Base-by-base conservation (phyloP, 2,329 filamentous ascomycete species). In the Massarina eburnea region DNA sequence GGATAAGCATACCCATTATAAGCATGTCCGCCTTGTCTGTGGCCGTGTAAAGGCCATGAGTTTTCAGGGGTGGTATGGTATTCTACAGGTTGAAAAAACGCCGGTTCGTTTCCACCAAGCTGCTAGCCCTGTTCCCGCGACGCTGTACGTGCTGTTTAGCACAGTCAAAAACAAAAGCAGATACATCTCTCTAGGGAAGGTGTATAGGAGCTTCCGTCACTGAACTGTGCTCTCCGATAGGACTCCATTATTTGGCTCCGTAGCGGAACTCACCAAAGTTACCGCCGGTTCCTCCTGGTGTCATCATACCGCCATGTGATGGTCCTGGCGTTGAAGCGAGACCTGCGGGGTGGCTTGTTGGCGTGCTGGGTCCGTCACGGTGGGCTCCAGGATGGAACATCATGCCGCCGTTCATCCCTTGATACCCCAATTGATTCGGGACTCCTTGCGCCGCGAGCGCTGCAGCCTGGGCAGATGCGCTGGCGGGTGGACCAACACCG, bases 251-350 rank as follows among this genome's bases (percentile, higher is more conserved):
- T 49, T 68, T 70, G 45, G 64, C 62, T 45, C 62, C 59, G 49
- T 69, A 69, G 45, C 65, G 52, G 55, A 92, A 92, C 65, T 78
- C 81, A 38, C 89, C 89, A 75, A 92, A 91, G 19, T 85, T 83
- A 41, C 88, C 86, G 39, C 88, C 86, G 20, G 84, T 84, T 17
- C 83, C 86, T 20, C 89, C 88, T 1, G 89, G 89, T 7, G 89
- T 94, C 79, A 91, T 84, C 27, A 86, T 81, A 4, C 64, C 62
- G 26, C 66, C 64, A 2, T 85, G 86, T 67, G 80, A 76, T 32
- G 83, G 74, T 29, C 72, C 74, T 8, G 77, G 77, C n/a, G 76
- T 79, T 40, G 64, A 67, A 41, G 76, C 75, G 36, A 80, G 67
- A 29, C 73, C 76, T 37, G 75, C 74, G 35, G 80, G 75, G 30